Base-by-base conservation (phyloP, 2,329 filamentous ascomycete genomes). In the Zymoseptoria pseudotritici region DNA sequence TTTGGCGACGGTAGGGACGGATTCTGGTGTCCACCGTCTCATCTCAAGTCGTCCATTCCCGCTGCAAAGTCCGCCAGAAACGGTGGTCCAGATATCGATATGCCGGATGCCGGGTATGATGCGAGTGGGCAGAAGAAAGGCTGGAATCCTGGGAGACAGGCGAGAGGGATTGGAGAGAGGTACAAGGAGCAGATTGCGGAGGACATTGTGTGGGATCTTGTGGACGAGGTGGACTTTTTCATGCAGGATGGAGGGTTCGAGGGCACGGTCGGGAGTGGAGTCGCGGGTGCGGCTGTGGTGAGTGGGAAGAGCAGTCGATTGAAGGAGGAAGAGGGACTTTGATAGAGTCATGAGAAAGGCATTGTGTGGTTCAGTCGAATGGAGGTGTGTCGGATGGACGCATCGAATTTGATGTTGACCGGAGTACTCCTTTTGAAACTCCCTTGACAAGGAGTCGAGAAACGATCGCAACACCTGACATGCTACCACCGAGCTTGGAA, bases 191-290 rank as follows among this genome's bases (percentile, higher is more conserved):
- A 97, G 77, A 92, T 99, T 62, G 91, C 88, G 13, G 94, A 99
- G 76, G 94, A 99, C 70, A 81, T 97, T 22, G 83, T 96, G 29
- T 96, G 91, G 73, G 94, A 99, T 74, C 83, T 99, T 57, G 82
- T 97, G 31, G 94, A 99, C 70, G 94, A 99, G 76, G 89, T 96
- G 54, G 91, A 96, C 77, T 94, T 90, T 76, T 95, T 85, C 86
- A 81, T 86, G 73, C 84, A 89, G 71, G 89, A 91, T 64, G 79
- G 78, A 5, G 79, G 77, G 6, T 78, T 74, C 69, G 71, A 63
- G 17, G 69, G 70, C 2, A 65, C 59, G 17, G 69, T 67, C 11
- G 69, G 68, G 1, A 63, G 61, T 22, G 68, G 65, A 22, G 66
- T 61, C 2, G 57, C 57, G 9, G 63, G 64, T 9, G 65, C 58